These are phyloP conservation scores for Pseudoturritis turrita DNA, from an alignment of 345 rosid species.

Conservation along the genomic window DNA sequence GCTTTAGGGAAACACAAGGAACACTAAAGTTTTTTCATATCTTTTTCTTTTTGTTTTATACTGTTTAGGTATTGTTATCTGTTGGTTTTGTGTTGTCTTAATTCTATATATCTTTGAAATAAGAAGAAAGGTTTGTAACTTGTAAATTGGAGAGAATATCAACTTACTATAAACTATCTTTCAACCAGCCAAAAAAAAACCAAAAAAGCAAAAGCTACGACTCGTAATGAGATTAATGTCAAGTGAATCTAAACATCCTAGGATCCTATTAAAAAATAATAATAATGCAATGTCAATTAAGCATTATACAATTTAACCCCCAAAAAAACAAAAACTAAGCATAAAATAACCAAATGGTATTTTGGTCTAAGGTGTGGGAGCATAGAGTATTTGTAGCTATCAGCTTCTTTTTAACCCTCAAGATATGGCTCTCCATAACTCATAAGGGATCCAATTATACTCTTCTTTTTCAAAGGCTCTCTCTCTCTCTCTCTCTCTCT, in stretches of 20 bases:
- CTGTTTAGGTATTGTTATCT: conserved; percentile 14
- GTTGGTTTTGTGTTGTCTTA: not conserved
- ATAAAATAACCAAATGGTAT: conserved; percentile 19
- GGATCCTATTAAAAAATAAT: not conserved
- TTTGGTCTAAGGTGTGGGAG: conserved; percentile 16
- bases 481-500: not conserved
- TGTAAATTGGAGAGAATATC: not conserved
- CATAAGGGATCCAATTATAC: conserved; percentile 18
- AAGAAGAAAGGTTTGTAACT: not conserved
- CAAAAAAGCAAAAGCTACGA: too few species aligned
- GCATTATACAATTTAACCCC: too few species aligned
- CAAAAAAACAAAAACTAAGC: conserved; percentile 2
- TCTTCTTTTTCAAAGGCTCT: conserved; percentile 26
- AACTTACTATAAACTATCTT: not conserved
- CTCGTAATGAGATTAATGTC: not conserved
- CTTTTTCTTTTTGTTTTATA: conserved; percentile 10
- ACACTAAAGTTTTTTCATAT: not conserved
- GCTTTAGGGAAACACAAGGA: conserved; percentile 28
- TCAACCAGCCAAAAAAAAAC: not conserved
- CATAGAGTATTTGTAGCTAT: conserved; percentile 13
- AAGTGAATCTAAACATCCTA: conserved; percentile 2
- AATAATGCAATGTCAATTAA: not conserved
- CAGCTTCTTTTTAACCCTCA: conserved; percentile 6
- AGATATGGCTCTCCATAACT: conserved; percentile 22
- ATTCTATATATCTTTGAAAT: too few species aligned